Percentiles rank a stretch among this genome's conserved stretches.
phyloP scores from a whole-genome alignment of 106 monocot species.

The Dendrobium catenatum region DNA sequence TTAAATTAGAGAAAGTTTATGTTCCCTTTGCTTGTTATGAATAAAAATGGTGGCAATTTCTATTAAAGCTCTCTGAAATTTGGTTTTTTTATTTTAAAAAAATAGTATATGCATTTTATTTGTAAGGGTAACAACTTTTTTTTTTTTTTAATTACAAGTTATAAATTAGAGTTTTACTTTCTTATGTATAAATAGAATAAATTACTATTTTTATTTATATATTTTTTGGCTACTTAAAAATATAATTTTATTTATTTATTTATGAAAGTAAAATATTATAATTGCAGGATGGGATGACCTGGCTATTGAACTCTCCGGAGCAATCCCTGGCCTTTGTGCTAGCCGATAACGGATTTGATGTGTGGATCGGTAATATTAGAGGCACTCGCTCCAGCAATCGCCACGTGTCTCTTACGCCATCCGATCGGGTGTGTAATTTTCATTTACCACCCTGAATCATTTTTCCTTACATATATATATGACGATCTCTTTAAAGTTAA shows the following conservation, averaged over 20 bases:
- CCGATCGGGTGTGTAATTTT: constrained; percentile 17
- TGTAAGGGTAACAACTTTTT: background rate
- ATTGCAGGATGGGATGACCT: constrained; percentile 61
- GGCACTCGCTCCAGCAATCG: constrained; percentile 52
- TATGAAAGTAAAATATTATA: background rate
- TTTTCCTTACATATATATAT: background rate
- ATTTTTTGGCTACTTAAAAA: too few species aligned
- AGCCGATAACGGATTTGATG: constrained; percentile 59
- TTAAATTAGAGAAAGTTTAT: too few species aligned
- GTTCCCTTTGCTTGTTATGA: too few species aligned
- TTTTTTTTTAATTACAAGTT: background rate
- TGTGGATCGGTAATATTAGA: constrained; percentile 63
- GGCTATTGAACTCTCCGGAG: constrained; percentile 56
- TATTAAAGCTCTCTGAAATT: too few species aligned
- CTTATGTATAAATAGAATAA: too few species aligned
- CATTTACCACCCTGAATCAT: too few species aligned
- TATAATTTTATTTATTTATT: background rate
- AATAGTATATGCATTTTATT: too few species aligned
- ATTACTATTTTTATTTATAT: too few species aligned
- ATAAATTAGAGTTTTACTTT: too few species aligned
- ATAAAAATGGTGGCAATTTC: too few species aligned
- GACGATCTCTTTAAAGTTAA: background rate
- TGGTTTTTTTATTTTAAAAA: too few species aligned
- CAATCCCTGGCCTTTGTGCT: constrained; percentile 57
- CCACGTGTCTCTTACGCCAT: constrained; percentile 38